A percentile compares a stretch with the other conserved stretches of the same genome.
phyloP scores from a whole-genome alignment of 352 stramenopile species.

The Globisporangium canariense region DNA sequence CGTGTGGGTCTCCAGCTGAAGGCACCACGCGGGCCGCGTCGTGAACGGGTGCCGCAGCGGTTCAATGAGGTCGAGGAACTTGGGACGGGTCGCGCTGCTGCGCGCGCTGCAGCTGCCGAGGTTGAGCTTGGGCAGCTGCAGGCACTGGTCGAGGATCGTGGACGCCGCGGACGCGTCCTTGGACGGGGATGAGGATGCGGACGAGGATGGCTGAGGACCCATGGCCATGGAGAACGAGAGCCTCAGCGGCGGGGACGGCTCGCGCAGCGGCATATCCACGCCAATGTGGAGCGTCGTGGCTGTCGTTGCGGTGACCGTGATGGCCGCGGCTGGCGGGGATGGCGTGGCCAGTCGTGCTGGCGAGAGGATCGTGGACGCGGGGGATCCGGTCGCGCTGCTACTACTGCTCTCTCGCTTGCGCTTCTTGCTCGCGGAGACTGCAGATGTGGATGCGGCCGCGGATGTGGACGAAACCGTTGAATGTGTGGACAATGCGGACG shows the following conservation, averaged over 20 bases:
- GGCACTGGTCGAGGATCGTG: constrained; percentile 40
- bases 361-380: background rate
- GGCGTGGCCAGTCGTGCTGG: background rate
- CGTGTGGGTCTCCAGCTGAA: constrained; percentile 23
- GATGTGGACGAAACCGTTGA: background rate
- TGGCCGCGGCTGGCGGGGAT: background rate
- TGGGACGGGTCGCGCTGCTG: constrained; percentile 40
- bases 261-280: constrained; percentile 20
- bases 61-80: constrained; percentile 66
- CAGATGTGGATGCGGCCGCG: background rate
- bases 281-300: constrained; percentile 17
- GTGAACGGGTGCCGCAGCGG: constrained; percentile 69
- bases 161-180: background rate
- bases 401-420: constrained; percentile 16
- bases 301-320: background rate
- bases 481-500: background rate
- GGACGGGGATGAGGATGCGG: background rate
- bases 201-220: background rate
- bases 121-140: constrained; percentile 66
- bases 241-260: constrained; percentile 13
- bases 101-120: constrained; percentile 29
- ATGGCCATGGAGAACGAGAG: constrained; percentile 11
- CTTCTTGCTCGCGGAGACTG: constrained; percentile 11
- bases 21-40: constrained; percentile 45
- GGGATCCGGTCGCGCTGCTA: background rate